phyloP scores from a whole-genome alignment of 495 filamentous ascomycete genomes.

The Pseudotulostoma volvatum region DNA sequence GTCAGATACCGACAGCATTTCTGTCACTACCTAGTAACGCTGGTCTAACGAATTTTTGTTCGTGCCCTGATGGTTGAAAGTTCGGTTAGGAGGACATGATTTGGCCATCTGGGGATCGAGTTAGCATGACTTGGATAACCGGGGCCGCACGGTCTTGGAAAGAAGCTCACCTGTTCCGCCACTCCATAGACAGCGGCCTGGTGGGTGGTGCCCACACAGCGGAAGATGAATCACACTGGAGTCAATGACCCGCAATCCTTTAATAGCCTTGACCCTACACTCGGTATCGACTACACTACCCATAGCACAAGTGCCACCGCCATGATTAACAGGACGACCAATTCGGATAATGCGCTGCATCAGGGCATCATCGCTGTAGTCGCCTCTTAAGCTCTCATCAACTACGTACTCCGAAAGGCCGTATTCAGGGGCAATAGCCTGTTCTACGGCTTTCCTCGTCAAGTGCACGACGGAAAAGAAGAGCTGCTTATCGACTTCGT shows the following conservation, averaged over 20 bases:
- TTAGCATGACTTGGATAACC: too few relatives aligned
- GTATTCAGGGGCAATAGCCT: background rate
- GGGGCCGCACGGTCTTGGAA: too few relatives aligned
- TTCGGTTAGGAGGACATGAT: too few relatives aligned
- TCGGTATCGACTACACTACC: slow-evolving; percentile 18
- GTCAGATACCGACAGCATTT: too few relatives aligned
- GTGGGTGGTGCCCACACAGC: slow-evolving; percentile 21
- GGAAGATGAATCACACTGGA: slow-evolving; percentile 18
- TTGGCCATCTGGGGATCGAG: too few relatives aligned
- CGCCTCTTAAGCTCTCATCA: background rate
- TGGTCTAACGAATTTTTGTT: too few relatives aligned
- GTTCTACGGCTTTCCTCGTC: background rate
- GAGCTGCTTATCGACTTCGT: slow-evolving; percentile 32
- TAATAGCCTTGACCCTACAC: slow-evolving; percentile 15
- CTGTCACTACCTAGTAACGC: too few relatives aligned
- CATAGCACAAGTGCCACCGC: slow-evolving; percentile 13
- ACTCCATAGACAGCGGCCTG: slow-evolving; percentile 17
- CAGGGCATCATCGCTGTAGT: background rate
- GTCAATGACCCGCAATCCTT: slow-evolving; percentile 16
- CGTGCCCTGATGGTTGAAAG: too few relatives aligned
- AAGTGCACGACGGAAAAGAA: slow-evolving; percentile 6
- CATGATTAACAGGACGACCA: background rate
- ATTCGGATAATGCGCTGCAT: background rate
- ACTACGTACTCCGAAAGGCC: background rate
- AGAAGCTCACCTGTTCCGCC: slow-evolving; percentile 9